Evolutionary conservation across 257 asterid species (phyloP), one percentile per base, ranked within the genome.

Genomic region (Penstemon eatonii): DNA sequence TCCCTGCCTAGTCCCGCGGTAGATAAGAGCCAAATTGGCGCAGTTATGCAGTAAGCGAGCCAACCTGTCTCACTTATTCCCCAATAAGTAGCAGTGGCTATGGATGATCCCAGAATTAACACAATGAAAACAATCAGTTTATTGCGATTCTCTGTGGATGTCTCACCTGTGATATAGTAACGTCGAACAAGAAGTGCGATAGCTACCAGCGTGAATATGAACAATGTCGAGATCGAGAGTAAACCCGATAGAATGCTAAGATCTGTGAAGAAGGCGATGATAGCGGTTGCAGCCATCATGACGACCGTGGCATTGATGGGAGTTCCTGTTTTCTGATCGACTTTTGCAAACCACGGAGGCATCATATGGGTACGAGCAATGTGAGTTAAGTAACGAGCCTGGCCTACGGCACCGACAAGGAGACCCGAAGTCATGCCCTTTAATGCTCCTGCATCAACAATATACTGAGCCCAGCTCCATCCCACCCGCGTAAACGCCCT

Each of bases 271-370:
- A 87, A 77, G 38, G 86, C 90, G 3, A 87, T 81, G 18, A 77
- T 6, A 9, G 89, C 88, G 3, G 95, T 85, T 5, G 82, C 80
- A 3, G 68, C 12, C 57, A 84, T 82, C 90, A 86, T 82, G 8
- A 68, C 70, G 0, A 78, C 52, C 0, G 90, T 86, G 40, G 95
- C 95, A 39, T 80, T 82, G 43, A 85, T 62, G 0, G 92, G 95
- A 1, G 95, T 88, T 37, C 87, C 87, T 0, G 92, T 88, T 57
- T 72, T 84, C 39, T 74, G 71, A 37, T 86, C 68, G 4, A 88
- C 92, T 50, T 75, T 71, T 0, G 87, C 89, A 15, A 88, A 82
- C 95, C 92, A 86, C 0, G 95, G 92, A 10, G 92, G 95, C 83
- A 88, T 75, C 92, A 84, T 82, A 25, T 86, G 92, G 0, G 92